phyloP scores from a whole-genome alignment of 345 rosid species.

The Citropsis articulata region DNA sequence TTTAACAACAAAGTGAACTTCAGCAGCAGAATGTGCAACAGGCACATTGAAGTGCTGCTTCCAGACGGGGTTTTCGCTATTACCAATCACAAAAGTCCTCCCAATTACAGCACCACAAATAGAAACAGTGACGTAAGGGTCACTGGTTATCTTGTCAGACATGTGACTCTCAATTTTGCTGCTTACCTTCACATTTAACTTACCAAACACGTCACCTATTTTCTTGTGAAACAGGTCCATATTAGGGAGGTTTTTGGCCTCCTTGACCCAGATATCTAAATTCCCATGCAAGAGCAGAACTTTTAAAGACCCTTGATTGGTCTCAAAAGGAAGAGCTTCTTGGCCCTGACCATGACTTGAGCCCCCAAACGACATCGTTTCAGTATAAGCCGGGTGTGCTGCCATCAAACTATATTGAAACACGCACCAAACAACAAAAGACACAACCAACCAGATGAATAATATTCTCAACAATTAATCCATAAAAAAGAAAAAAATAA shows the following conservation, averaged over 20 bases:
- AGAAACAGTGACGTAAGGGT: constrained; percentile 81
- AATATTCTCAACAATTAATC: not conserved
- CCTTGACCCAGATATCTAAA: constrained; percentile 79
- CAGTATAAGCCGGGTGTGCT: constrained; percentile 29
- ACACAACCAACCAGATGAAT: not conserved
- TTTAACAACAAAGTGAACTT: constrained; percentile 79
- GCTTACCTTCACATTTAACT: constrained; percentile 35
- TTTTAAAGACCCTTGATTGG: constrained; percentile 51
- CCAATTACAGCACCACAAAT: constrained; percentile 72
- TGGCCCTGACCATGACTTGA: constrained; percentile 64
- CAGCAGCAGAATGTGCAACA: constrained; percentile 73
- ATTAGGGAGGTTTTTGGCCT: constrained; percentile 86
- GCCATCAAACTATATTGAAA: constrained; percentile 36
- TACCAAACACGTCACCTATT: constrained; percentile 60
- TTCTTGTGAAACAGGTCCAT: constrained; percentile 77
- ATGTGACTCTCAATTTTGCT: constrained; percentile 52
- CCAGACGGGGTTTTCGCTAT: constrained; percentile 81
- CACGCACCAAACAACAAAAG: not conserved
- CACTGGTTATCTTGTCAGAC: constrained; percentile 67
- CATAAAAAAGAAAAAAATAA: not conserved
- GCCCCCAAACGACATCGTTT: constrained; percentile 59
- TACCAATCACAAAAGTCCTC: constrained; percentile 74
- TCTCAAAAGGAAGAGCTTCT: constrained; percentile 48
- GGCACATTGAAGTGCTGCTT: constrained; percentile 81
- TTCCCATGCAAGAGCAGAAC: constrained; percentile 70